phyloP scores from a whole-genome alignment of 106 monocot genomes.

The Dioscorea dumetorum region DNA sequence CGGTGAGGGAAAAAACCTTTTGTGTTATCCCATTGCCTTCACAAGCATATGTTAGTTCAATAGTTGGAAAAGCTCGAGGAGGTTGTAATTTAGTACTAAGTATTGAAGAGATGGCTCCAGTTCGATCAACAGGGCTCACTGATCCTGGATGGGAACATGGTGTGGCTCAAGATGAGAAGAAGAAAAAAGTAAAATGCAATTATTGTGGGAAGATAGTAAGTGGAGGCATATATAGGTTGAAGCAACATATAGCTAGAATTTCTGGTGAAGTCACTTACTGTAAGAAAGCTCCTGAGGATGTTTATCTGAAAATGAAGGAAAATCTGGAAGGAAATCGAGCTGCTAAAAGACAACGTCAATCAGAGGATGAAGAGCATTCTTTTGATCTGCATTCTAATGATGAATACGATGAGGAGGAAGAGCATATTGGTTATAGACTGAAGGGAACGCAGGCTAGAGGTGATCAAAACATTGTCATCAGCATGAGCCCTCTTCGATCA shows the following conservation, averaged over 20 bases:
- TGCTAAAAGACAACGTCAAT: slow-evolving; percentile 21
- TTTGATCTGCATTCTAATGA: slow-evolving; percentile 29
- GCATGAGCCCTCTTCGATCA: slow-evolving; percentile 27
- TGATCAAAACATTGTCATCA: slow-evolving; percentile 17
- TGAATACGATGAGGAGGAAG: slow-evolving; percentile 30
- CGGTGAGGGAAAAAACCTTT: too few relatives aligned
- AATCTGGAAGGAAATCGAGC: slow-evolving; percentile 30
- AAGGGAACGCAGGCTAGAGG: slow-evolving; percentile 8
- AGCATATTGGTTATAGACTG: slow-evolving; percentile 15
- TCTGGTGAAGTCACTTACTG: slow-evolving; percentile 62
- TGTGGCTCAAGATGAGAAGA: slow-evolving; percentile 56
- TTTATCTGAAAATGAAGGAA: slow-evolving; percentile 51
- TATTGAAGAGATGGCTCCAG: slow-evolving; percentile 24
- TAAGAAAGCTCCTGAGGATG: slow-evolving; percentile 54
- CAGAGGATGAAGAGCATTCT: slow-evolving; percentile 31
- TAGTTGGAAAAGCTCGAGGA: too few relatives aligned
- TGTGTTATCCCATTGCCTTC: too few relatives aligned
- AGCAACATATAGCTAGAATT: slow-evolving; percentile 66
- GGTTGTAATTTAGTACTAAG: not conserved
- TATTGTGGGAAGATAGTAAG: slow-evolving; percentile 58
- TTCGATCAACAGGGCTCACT: slow-evolving; percentile 23
- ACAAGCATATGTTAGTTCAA: too few relatives aligned
- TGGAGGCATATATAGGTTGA: slow-evolving; percentile 58
- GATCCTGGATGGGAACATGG: slow-evolving; percentile 73
- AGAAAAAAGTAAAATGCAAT: slow-evolving; percentile 71